Conservation (phyloP, 306 rosid genomes). For the cucumber (Cucumis sativus) region DNA sequence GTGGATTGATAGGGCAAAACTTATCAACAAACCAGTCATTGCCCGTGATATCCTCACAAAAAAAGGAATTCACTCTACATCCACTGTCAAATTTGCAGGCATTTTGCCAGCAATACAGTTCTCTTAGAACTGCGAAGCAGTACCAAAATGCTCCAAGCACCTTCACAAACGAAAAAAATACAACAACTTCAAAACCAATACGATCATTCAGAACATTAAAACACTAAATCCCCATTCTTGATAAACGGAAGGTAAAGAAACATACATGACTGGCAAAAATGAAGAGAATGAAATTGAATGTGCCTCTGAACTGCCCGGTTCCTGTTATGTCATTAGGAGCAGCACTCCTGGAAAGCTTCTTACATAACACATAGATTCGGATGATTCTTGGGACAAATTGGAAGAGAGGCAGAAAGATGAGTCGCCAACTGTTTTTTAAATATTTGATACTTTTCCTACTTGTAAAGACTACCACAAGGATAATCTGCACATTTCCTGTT, state of each 20-base stretch:
- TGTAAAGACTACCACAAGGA: background rate
- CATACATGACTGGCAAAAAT: constrained; percentile 12
- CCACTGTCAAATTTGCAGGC: background rate
- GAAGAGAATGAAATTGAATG: constrained; percentile 5
- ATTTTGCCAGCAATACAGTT: constrained; percentile 7
- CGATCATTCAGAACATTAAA: no score
- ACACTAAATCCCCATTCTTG: background rate
- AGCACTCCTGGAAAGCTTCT: background rate
- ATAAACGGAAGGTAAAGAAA: background rate
- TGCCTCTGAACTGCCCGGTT: constrained; percentile 3
- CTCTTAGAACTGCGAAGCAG: background rate
- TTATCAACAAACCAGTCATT: background rate
- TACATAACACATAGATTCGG: constrained; percentile 1
- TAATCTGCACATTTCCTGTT: background rate
- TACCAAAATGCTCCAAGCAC: constrained; percentile 6
- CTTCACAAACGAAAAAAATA: background rate
- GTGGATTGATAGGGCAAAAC: background rate
- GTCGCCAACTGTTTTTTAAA: background rate
- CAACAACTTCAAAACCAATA: background rate
- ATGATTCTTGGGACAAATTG: constrained; percentile 13
- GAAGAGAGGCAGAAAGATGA: background rate
- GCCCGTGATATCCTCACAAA: background rate
- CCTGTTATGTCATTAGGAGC: background rate
- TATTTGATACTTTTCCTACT: background rate
- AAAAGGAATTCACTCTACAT: background rate